Evolutionary conservation across 257 asterid species (phyloP).

Genomic region (Solanum ossicruentum): DNA sequence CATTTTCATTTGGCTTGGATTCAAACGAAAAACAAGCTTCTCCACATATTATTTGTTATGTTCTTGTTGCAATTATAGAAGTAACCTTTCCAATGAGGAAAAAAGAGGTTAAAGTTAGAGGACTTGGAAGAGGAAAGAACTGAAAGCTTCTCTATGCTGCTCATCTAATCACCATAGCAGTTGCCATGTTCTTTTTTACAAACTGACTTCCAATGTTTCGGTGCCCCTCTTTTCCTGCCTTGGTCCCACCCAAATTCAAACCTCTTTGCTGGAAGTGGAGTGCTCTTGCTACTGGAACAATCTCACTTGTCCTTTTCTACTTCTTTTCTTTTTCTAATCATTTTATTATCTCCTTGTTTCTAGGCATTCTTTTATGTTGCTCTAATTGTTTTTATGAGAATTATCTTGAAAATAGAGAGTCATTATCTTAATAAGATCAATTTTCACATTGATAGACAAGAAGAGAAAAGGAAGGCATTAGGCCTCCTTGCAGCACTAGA

Average conservation of each 20-base stretch:
- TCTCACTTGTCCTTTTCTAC: background rate
- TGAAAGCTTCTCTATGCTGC: background rate
- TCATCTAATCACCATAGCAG: background rate
- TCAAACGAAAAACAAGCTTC: background rate
- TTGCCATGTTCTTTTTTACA: background rate
- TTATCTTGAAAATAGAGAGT: background rate
- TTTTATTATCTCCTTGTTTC: background rate
- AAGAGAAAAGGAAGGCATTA: background rate
- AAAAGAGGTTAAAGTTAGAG: background rate
- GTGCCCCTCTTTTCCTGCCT: background rate
- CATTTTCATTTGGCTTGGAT: background rate
- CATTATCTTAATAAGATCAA: background rate
- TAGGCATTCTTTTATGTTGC: background rate
- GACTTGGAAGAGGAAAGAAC: background rate
- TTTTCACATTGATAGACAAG: background rate
- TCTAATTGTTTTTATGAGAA: background rate
- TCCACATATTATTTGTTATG: background rate
- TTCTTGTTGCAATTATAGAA: background rate
- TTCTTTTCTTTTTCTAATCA: background rate
- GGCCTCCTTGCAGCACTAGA: background rate
- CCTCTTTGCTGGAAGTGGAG: background rate
- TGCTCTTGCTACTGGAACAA: background rate
- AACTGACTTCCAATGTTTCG: background rate
- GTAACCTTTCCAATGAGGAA: background rate
- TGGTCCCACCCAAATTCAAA: background rate